Evolutionary conservation across 78 protist genomes (phyloP).

Genomic region (Parvularia atlantis): DNA sequence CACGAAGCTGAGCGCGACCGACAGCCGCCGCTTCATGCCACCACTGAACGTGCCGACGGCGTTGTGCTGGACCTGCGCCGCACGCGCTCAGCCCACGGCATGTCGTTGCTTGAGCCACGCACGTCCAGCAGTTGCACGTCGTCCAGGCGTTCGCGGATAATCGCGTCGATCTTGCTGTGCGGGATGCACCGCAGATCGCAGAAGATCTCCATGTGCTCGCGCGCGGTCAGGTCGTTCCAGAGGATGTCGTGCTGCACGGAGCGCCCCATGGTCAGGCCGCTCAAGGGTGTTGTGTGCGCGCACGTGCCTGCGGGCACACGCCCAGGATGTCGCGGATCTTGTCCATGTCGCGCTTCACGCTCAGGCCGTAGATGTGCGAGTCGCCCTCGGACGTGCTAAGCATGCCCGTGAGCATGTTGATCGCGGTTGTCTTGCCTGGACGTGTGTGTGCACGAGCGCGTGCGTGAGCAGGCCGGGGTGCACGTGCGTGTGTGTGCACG

Average conservation of each 20-base stretch:
- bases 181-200: neutral
- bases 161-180: neutral
- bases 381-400: slow-evolving; percentile 24
- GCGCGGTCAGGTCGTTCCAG: slow-evolving; percentile 33
- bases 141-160: neutral
- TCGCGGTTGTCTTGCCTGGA: slow-evolving; percentile 69
- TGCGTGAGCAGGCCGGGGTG: neutral
- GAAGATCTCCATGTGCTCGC: slow-evolving; percentile 48
- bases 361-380: neutral
- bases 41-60: slow-evolving; percentile 23
- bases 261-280: too few relatives aligned
- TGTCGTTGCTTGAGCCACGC: too few relatives aligned
- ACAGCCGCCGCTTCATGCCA: slow-evolving; percentile 59
- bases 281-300: too few relatives aligned
- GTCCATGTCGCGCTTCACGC: slow-evolving; percentile 4
- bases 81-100: too few relatives aligned
- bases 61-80: neutral
- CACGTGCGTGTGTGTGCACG: neutral
- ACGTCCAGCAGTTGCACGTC: neutral
- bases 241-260: slow-evolving; percentile 27
- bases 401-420: slow-evolving; percentile 69
- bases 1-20: slow-evolving; percentile 43
- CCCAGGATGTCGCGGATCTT: slow-evolving; percentile 33
- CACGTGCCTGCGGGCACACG: slow-evolving; percentile 53
- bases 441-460: slow-evolving; percentile 26